These are phyloP conservation scores for Cardamine occulta DNA, from an alignment of 345 rosid species.

Conservation along the genomic window DNA sequence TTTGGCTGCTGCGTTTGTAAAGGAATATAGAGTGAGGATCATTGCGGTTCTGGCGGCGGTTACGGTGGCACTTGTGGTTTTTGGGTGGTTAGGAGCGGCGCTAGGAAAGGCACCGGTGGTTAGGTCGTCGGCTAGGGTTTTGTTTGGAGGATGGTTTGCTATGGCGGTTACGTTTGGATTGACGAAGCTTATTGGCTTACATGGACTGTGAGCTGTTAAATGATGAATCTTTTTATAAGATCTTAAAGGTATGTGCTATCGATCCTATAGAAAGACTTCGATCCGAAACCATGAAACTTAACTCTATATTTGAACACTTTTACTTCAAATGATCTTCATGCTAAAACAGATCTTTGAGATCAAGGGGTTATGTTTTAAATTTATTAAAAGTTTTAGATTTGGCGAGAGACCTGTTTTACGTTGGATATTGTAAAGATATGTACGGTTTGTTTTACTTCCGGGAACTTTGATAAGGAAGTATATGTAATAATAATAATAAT, in stretches of 20 bases:
- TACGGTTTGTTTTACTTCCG: not conserved
- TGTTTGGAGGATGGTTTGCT: constrained; percentile 92
- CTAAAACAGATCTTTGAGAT: not conserved
- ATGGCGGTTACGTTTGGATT: constrained; percentile 90
- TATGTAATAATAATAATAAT: not conserved
- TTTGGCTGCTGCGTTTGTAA: constrained; percentile 77
- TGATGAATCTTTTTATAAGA: constrained; percentile 11
- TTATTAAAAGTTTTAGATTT: constrained; percentile 1
- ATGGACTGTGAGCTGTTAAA: constrained; percentile 50
- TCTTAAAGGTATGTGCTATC: not conserved
- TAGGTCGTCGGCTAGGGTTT: constrained; percentile 65
- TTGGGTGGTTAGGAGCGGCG: constrained; percentile 84
- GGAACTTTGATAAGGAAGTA: not conserved
- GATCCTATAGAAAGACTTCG: not conserved
- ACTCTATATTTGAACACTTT: constrained; percentile 13
- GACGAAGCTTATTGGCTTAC: constrained; percentile 75
- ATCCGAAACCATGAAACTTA: not conserved
- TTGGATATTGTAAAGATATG: constrained; percentile 20
- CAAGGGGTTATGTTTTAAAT: not conserved
- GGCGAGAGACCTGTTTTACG: constrained; percentile 27
- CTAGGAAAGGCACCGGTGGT: constrained; percentile 68
- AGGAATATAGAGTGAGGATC: constrained; percentile 62
- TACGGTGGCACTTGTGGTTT: constrained; percentile 60
- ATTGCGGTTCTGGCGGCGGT: constrained; percentile 65
- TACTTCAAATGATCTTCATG: constrained; percentile 25